Evolutionary conservation across 306 rosid genomes (phyloP), one percentile per base, ranked within the genome.

Genomic region (Gillenia trifoliata): DNA sequence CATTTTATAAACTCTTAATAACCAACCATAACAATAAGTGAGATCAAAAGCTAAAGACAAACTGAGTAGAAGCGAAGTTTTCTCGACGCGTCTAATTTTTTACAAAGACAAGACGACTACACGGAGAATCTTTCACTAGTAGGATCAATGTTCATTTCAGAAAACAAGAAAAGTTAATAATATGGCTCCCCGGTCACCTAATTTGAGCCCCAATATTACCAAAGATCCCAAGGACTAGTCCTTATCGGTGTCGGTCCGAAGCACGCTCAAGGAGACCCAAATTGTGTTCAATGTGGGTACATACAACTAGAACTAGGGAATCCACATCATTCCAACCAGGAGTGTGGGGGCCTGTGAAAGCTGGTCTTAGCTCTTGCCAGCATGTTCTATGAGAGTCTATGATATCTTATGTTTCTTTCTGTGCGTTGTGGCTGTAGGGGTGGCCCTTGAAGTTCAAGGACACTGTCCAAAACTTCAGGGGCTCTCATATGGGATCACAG

Each of bases 331-430:
- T 84, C 88, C 80, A 76, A 74, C 85, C 86, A 50, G 34, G 72
- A 64, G 87, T 52, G 83, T 61, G 83, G 90, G 92, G 89, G 59
- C 89, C 78, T 50, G 11, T 78, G 83, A 84, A 85, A 85, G 92
- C 88, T 90, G 86, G 87, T 79, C 86, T 79, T 79, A 38, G 56
- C 87, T 70, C 50, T 68, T 73, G 79, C 81, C 84, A 83, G 74
- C 79, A 79, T 60, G 68, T 40, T 12, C 29, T 60, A n/a, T 30
- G 33, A 34, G 8, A 30, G 22, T 6, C 41, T 62, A 30, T 17
- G 3, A 17, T 62, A 71, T 63, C 43, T 31, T 8, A 20, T 31
- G 68, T 31, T 23, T 5, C 17, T 0, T 62, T 60, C 10, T 5
- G 16, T 23, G 62, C 6, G 12, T 56, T 23, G 64, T 16, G 36